phyloP scores from a whole-genome alignment of 495 filamentous ascomycete genomes.

The Hypoxylon perforatum region DNA sequence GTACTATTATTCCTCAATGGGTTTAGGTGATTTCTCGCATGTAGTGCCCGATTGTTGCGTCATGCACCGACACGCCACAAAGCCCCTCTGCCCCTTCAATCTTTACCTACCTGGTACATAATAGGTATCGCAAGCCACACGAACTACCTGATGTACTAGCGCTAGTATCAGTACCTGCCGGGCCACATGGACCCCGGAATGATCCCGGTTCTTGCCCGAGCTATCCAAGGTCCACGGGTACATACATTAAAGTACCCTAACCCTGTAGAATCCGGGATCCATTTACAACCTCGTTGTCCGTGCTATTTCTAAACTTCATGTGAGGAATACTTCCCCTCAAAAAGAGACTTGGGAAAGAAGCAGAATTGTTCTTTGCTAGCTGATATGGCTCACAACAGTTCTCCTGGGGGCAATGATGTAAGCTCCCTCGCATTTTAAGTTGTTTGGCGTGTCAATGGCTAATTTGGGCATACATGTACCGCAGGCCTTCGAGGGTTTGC shows the following conservation, averaged over 20 bases:
- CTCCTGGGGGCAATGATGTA: slow-evolving; percentile 41
- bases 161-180: too few species aligned
- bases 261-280: too few species aligned
- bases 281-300: slow-evolving; percentile 5
- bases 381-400: slow-evolving; percentile 39
- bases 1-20: neutral
- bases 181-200: neutral
- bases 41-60: neutral
- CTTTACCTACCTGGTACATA: too few species aligned
- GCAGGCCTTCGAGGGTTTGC: slow-evolving; percentile 44
- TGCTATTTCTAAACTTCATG: slow-evolving; percentile 1
- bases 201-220: slow-evolving; percentile 14
- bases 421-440: neutral
- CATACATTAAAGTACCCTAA: too few species aligned
- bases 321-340: slow-evolving; percentile 8
- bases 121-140: too few species aligned
- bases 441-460: slow-evolving; percentile 5
- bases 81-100: too few species aligned
- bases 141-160: too few species aligned
- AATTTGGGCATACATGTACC: slow-evolving; percentile 3
- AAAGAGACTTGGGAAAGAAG: slow-evolving; percentile 9
- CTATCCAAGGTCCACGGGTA: too few species aligned
- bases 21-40: neutral
- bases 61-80: neutral
- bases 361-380: slow-evolving; percentile 4